These are phyloP conservation scores for Articulospora tetracladia DNA, from an alignment of 495 filamentous ascomycete species.

Conservation along the genomic window DNA sequence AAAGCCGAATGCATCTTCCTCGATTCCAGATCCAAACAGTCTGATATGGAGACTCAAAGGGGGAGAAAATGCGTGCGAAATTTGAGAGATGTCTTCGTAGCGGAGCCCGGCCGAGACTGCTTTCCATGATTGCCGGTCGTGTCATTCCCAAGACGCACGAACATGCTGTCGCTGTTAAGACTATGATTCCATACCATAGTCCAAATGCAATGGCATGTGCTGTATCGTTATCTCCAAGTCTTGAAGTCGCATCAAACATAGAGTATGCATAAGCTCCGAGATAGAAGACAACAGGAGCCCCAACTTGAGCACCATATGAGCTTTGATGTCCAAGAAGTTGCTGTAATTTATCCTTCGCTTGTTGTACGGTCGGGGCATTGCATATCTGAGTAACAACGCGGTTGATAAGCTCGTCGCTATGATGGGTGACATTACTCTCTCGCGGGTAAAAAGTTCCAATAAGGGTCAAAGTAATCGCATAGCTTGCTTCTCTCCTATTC, in stretches of 20 bases:
- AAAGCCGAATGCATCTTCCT: not conserved
- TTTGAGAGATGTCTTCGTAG: not conserved
- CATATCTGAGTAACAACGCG: not conserved
- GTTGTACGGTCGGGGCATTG: not conserved
- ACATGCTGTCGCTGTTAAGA: not conserved
- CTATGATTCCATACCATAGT: slow-evolving; percentile 31
- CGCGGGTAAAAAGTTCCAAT: not conserved
- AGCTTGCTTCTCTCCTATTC: not conserved
- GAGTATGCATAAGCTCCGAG: slow-evolving; percentile 39
- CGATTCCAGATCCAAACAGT: not conserved
- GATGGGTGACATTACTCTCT: not conserved
- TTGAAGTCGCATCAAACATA: slow-evolving; percentile 29
- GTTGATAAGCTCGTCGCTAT: not conserved
- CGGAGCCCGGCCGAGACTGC: not conserved
- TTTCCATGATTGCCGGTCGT: not conserved
- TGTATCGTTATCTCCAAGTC: slow-evolving; percentile 36
- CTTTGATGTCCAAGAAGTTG: not conserved
- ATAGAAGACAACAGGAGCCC: slow-evolving; percentile 43
- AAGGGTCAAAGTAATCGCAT: not conserved
- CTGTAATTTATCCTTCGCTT: not conserved
- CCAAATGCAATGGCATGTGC: slow-evolving; percentile 41
- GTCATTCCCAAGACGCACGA: not conserved
- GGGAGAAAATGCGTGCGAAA: not conserved
- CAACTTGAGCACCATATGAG: slow-evolving; percentile 39
- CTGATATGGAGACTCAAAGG: not conserved